Evolutionary conservation across 192 early-diverging fungal genomes (phyloP).

Genomic region (Haplosporangium gracile): DNA sequence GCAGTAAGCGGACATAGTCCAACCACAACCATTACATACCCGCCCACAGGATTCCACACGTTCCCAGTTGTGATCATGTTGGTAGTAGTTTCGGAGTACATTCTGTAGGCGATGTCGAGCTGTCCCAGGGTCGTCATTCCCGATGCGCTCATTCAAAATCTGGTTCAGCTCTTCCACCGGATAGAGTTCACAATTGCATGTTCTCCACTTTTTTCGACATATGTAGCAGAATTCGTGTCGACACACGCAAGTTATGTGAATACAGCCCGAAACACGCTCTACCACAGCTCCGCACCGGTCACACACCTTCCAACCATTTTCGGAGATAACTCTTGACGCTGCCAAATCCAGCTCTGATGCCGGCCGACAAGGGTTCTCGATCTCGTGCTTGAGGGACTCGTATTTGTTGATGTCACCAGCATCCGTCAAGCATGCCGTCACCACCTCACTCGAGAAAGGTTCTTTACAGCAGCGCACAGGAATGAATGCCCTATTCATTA

Average conservation of each 20-base stretch:
- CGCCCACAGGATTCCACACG: background rate
- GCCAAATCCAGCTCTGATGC: constrained; percentile 12
- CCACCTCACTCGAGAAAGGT: background rate
- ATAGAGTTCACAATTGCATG: constrained; percentile 29
- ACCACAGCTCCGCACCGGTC: constrained; percentile 27
- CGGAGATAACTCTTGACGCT: constrained; percentile 18
- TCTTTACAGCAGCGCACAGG: constrained; percentile 39
- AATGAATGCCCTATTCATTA: constrained; percentile 22
- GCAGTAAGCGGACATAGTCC: constrained; percentile 17
- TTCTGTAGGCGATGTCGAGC: constrained; percentile 35
- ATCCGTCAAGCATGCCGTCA: constrained; percentile 2
- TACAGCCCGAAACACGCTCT: constrained; percentile 10
- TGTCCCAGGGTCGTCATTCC: constrained; percentile 12
- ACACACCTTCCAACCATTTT: constrained; percentile 38
- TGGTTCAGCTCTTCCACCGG: constrained; percentile 13
- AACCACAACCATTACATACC: constrained; percentile 16
- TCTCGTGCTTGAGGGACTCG: constrained; percentile 9
- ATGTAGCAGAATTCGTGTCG: constrained; percentile 35
- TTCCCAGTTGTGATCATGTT: constrained; percentile 21
- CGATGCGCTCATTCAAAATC: constrained; percentile 36
- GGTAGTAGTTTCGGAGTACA: constrained; percentile 36
- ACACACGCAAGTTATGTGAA: constrained; percentile 33
- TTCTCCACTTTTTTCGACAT: constrained; percentile 22
- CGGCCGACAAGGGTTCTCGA: constrained; percentile 26
- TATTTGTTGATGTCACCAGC: constrained; percentile 6